Evolutionary conservation across 306 rosid genomes (phyloP).

Genomic region (Erythrophleum fordii): DNA sequence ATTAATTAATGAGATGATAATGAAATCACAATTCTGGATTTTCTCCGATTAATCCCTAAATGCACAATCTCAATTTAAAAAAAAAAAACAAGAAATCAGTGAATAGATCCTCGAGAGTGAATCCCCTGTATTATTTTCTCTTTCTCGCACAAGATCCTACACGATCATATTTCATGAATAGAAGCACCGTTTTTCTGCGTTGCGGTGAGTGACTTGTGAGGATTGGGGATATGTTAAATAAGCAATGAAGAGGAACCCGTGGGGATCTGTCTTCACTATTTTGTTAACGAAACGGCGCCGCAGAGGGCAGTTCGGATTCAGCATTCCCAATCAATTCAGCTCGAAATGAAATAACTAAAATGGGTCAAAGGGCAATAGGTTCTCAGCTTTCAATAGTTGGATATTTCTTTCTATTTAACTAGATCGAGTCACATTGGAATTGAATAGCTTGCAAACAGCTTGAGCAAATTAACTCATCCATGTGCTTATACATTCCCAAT

Average conservation of each 20-base stretch:
- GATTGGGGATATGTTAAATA: not conserved
- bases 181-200: too few species aligned
- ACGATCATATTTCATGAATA: too few species aligned
- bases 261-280: not conserved
- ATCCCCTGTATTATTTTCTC: too few species aligned
- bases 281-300: not conserved
- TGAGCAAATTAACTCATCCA: not conserved
- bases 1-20: not conserved
- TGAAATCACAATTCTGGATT: not conserved
- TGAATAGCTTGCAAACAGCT: not conserved
- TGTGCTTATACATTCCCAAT: not conserved
- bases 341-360: not conserved
- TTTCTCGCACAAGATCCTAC: too few species aligned
- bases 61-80: too few species aligned
- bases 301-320: not conserved
- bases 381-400: not conserved
- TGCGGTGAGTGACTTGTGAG: not conserved
- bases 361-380: not conserved
- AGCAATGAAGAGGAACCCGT: too few species aligned
- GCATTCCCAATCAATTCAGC: not conserved
- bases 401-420: too few species aligned
- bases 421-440: not conserved
- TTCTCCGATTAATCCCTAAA: too few species aligned
- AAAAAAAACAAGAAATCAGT: too few species aligned
- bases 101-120: too few species aligned